Evolutionary conservation across 441 rosid genomes (phyloP), one percentile per base, ranked within the genome.

Genomic region (Adansonia grandidieri): DNA sequence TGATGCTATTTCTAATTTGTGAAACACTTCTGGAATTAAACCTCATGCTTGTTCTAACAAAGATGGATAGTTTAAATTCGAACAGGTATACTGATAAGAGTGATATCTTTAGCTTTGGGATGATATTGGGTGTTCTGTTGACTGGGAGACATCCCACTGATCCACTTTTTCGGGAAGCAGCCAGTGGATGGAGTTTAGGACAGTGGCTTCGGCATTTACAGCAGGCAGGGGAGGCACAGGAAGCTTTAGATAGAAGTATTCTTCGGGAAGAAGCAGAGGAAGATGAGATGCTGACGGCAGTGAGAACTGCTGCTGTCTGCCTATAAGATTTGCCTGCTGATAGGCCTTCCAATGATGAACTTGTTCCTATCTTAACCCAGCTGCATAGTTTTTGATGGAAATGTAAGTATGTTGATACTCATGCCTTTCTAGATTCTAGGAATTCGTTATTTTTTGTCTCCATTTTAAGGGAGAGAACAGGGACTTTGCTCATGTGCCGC

Each of bases 231-330:
- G 98, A 96, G 78, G 99, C 91, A 44, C 75, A 85, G 45, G 98
- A 93, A 85, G 96, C 96, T n/a, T 86, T 96, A 47, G 99, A 96
- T 77, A 89, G 89, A 87, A 91, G 91, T 67, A 86, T 96, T 75
- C 85, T 96, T 0, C 98, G 97, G 45, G 97, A 92, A 83, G 98
- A 96, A 85, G 91, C 83, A 28, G 95, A 93, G 89, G 98, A 96
- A 86, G 98, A 96, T 10, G 95, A 94, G 88, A 96, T 96, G 98
- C 85, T 94, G 48, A 96, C 94, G 98, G 98, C 93, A 48, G 88
- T 93, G 72, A 88, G 97, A 82, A 96, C 94, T 10, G 88, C 95
- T 9, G 93, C 88, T 42, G 90, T 94, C 48, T 96, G 99, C 81
- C 90, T 93, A 63, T 93, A 98, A 0, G 99, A 96, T 80, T 85